Evolutionary conservation across 495 filamentous ascomycete species (phyloP).

Genomic region (Aspergillus carlsbadensis): DNA sequence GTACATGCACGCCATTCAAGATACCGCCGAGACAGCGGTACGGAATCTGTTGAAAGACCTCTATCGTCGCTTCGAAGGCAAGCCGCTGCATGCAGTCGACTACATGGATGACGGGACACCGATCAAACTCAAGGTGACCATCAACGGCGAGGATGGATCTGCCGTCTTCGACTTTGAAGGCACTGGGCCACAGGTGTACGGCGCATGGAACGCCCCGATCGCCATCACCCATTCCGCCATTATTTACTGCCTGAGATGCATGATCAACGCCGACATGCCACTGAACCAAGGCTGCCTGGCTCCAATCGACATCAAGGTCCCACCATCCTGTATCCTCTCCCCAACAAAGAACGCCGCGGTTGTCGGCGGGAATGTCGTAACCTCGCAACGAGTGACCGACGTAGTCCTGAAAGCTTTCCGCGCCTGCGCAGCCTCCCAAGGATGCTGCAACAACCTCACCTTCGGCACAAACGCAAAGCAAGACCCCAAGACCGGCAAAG

Average conservation of each 20-base stretch:
- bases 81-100: constrained; percentile 79
- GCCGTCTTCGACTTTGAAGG: constrained; percentile 85
- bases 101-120: constrained; percentile 98
- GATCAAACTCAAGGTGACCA: constrained; percentile 80
- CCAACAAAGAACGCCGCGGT: constrained; percentile 88
- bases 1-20: constrained; percentile 94
- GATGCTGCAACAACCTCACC: constrained; percentile 83
- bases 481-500: constrained; percentile 76
- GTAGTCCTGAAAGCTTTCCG: constrained; percentile 89
- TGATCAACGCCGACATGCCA: constrained; percentile 92
- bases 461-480: constrained; percentile 43
- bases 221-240: constrained; percentile 94
- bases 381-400: constrained; percentile 87
- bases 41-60: constrained; percentile 70
- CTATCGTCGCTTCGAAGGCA: constrained; percentile 63
- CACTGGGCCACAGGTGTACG: constrained; percentile 92
- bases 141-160: constrained; percentile 80
- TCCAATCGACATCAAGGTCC: constrained; percentile 84
- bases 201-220: constrained; percentile 91
- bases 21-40: constrained; percentile 85
- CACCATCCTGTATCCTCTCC: constrained; percentile 76
- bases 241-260: constrained; percentile 91
- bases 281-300: constrained; percentile 94
- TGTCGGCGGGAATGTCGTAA: constrained; percentile 94
- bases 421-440: constrained; percentile 88